Base-by-base conservation (phyloP, 257 asterid species). In the Salvia miltiorrhiza region DNA sequence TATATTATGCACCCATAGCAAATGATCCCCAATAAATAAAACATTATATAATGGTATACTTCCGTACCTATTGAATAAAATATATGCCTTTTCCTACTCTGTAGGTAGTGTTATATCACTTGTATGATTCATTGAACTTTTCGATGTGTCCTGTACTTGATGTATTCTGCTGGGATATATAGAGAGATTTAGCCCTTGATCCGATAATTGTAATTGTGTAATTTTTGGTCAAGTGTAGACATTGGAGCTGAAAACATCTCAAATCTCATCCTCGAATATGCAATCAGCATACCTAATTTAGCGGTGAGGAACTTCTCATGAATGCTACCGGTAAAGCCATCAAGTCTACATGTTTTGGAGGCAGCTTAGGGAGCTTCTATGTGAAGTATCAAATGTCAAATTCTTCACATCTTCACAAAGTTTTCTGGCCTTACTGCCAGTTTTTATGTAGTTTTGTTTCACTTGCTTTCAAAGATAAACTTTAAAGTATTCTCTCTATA, bases 231-330 rank as follows among this genome's bases (percentile, higher is more conserved):
- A 60, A 56, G 59, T 72, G 85, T 90, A 90, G 97, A 75, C 65
- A 65, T 65, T 39, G 81, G 77, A 80, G 84, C 73, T 54, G 89
- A 72, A 55, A 54, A 60, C 68, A 78, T 90, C 73, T 87, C 99
- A 79, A 83, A 78, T 66, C 72, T 79, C 79, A 88, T 93, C 76
- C 84, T 37, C 14, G 70, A 77, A 73, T 90, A 84, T 72, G 80
- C 86, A 48, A 73, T 72, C 74, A 78, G 81, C 90, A 78, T 82
- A 61, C 90, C 94, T 49, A 80, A 83, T 76, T 78, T 80, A 73
- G 78, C 77, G 89, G 97, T 91, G 84, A 88, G 95, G 82, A 85
- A 82, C 82, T 84, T 85, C 79, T 84, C 80, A 75, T 82, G 82
- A 81, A 59, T 83, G 73, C 73, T 74, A 55, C 75, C 73, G 78